Base-by-base conservation (phyloP, 1,284 basidiomycete species). In the Moesziomyces sp. region DNA sequence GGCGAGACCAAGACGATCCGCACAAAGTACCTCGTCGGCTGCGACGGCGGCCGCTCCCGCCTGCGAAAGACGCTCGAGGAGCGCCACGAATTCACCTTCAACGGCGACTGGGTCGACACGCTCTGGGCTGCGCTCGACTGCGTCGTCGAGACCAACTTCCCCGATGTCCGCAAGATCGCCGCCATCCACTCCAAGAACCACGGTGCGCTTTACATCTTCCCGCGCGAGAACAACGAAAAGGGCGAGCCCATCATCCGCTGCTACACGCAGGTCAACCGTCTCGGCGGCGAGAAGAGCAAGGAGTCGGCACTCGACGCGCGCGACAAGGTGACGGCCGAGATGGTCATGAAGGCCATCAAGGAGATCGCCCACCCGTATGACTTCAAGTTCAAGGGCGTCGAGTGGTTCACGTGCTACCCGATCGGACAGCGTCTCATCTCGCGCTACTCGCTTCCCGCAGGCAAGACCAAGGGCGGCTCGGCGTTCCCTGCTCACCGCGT, bases 291-390 rank as follows among this genome's bases (percentile, higher is more conserved):
- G 49, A 81, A 81, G 74, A 71, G 66, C 65, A 76, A 73, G 55
- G 70, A 72, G 58, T 59, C 54, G 49, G 78, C 78, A 40, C 60
- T 78, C 42, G 72, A 75, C 23, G 76, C 77, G 13, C 69, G 78
- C 14, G 72, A 77, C 59, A 81, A 83, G 64, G 83, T 85, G 18
- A 84, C 83, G 6, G 75, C 78, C 24, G 80, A 83, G 35, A 80
- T 84, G 56, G 85, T 84, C 66, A 84, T 84, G 77, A 65, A 76
- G 46, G 80, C 81, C 43, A 85, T 85, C 26, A 73, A 80, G 59
- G 83, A 85, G 70, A 86, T 86, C 49, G 85, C 85, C n/a, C 59
- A 81, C 52, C 85, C 85, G 14, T 85, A 82, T 80, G 69, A 84
- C 42, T 79, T 85, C 46, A 78, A 85, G 42, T 85, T 85, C 57